phyloP scores from a whole-genome alignment of 768 basidiomycete genomes.

The Suillus subaureus region DNA sequence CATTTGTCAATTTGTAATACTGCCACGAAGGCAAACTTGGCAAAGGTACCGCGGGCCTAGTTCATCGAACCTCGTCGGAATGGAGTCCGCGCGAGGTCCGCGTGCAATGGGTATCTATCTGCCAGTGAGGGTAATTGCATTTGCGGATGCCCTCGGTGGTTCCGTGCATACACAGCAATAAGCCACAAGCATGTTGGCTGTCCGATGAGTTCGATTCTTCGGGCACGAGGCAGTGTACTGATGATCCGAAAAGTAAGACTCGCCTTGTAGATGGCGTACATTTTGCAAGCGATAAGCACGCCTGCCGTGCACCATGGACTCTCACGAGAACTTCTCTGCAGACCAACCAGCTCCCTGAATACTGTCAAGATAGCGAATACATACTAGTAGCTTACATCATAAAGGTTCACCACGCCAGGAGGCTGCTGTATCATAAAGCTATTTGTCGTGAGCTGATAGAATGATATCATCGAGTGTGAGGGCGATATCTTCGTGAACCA shows the following conservation, averaged over 20 bases:
- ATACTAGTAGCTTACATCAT: background rate
- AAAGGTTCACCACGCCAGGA: background rate
- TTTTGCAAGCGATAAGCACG: background rate
- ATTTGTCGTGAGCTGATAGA: background rate
- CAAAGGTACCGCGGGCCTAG: background rate
- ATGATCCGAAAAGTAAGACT: background rate
- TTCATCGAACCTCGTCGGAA: background rate
- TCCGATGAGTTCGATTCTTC: background rate
- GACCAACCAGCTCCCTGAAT: background rate
- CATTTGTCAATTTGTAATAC: background rate
- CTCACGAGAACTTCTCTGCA: background rate
- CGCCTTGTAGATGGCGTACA: background rate
- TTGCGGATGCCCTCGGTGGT: background rate
- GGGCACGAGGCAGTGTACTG: background rate
- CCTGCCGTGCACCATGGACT: constrained; percentile 2
- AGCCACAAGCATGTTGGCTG: too few species aligned
- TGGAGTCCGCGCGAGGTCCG: constrained; percentile 1
- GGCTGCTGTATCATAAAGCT: background rate
- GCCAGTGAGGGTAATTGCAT: background rate
- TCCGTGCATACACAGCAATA: background rate
- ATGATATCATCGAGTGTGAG: background rate
- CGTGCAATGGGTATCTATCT: background rate
- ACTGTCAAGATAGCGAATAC: background rate
- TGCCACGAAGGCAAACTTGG: background rate
- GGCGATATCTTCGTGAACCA: background rate